A percentile compares a stretch with the other conserved stretches of the same genome.
These are phyloP conservation scores for Aspergillus cristatus DNA, from an alignment of 495 filamentous ascomycete genomes.

Conservation along the genomic window DNA sequence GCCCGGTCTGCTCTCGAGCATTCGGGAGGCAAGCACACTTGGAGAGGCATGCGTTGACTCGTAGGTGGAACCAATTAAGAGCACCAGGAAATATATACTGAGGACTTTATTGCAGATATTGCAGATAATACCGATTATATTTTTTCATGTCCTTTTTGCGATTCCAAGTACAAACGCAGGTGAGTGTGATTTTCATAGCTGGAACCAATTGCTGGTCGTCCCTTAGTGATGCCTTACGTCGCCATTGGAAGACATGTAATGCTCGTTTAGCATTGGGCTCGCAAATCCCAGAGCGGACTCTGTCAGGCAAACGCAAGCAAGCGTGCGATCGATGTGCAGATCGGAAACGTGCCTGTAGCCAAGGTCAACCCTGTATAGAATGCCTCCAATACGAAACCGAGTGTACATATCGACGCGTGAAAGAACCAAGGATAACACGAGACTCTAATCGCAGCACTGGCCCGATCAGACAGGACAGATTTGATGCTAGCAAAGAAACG, in stretches of 20 bases:
- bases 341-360: neutral
- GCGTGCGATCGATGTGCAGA: neutral
- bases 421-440: too few species aligned
- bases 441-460: too few species aligned
- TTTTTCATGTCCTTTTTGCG: neutral
- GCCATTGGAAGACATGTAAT: neutral
- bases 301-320: neutral
- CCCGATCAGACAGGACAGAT: neutral
- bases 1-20: too few species aligned
- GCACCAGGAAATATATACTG: neutral
- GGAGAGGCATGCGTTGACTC: neutral
- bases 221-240: neutral
- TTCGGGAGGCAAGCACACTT: too few species aligned
- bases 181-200: neutral
- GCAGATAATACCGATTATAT: too few species aligned
- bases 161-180: neutral
- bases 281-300: neutral
- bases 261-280: neutral
- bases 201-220: neutral
- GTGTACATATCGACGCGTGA: neutral
- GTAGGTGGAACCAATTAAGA: neutral
- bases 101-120: too few species aligned
- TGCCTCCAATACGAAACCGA: neutral
- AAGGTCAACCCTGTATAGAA: neutral
- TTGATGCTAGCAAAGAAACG: neutral